Evolutionary conservation across 2,329 filamentous ascomycete genomes (phyloP), one percentile per base, ranked within the genome.

Genomic region (Colletotrichum limetticola): DNA sequence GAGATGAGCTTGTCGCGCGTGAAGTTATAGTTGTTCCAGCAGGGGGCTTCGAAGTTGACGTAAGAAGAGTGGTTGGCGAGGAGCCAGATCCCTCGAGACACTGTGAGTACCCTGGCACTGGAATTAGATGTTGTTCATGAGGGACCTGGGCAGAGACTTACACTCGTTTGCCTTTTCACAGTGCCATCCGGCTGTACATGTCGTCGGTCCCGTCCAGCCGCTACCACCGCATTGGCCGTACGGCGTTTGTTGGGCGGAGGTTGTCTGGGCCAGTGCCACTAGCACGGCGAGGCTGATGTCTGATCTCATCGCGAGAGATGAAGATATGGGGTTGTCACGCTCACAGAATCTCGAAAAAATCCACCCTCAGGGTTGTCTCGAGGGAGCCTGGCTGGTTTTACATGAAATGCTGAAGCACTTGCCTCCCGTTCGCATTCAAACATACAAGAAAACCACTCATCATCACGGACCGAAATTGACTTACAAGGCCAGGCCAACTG

Each of bases 151-250:
- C 6, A 9, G 19, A 28, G 24, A 28, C 69, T 56, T n/a, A 74
- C 72, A 74, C 1, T 68, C 64, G 7, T 75, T 62, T 14, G 62
- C 46, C 55, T 59, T 62, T 28, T 64, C 35, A 37, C 71, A 75
- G n/a, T 65, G 66, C 35, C 66, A 74, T 22, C 73, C 70, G 14
- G 73, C 57, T 4, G 56, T 57, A 26, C 73, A 75, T 1, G 52
- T 70, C 26, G 71, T 71, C n/a, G 66, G 70, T 2, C 73, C 66
- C 4, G 61, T 74, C 70, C 71, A 75, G 11, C 57, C 64, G 28
- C 7, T 52, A 4, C 73, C 73, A 46, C 73, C 73, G 26, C 73
- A 74, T 49, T 75, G 71, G 32, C 73, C 73, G 35, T 63, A 75
- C 1, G 70, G 60, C 30, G 66, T 59, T 22, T 57, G 56, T 46